Base-by-base conservation (phyloP, 441 rosid genomes). In the Erodium texanum region DNA sequence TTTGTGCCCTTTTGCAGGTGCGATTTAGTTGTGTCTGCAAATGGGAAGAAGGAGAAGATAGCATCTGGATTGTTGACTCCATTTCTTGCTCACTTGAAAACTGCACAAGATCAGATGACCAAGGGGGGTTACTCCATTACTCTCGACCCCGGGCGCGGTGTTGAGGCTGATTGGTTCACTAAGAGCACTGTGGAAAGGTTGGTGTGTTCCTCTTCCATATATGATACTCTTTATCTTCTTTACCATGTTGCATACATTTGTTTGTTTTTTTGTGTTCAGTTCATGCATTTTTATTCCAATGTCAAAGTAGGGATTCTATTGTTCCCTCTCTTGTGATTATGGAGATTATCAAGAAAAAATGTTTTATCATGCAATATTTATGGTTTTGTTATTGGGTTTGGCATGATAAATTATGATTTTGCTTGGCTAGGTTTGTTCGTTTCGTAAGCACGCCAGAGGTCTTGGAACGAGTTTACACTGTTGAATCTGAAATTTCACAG, bases 381-480 rank as follows among this genome's bases (percentile, higher is more conserved):
- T 70, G 18, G n/a, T 54, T 27, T 10, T 23, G 12, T 34, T 19
- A 61, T 10, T 14, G n/a, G 64, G 43, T 63, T 34, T 64, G 62
- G 22, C 61, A 65, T 24, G 62, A 67, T 20, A 14, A 75, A 36
- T 52, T 77, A 54, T 41, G 71, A 64, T 23, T 48, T 66, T 68
- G 43, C 32, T 34, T 67, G 48, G 72, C 68, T 73, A 94, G 99
- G 92, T 94, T 92, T 87, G 99, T 94, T 68, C 99, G 99, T 22
- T 94, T 94, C 81, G 98, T 94, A 72, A 94, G 96, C 76, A 92
- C 89, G 70, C 98, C 98, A 0, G 98, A 88, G 85, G 73, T 94
- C 45, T 66, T 94, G 75, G 98, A 94, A 73, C 82, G 99, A 66
- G 94, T 90, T 65, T 77, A 86, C 73, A 80, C 83, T 20, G 71